Base-by-base conservation (phyloP, 129 eudicot species). In the Pseudognaphalium luteoalbum region DNA sequence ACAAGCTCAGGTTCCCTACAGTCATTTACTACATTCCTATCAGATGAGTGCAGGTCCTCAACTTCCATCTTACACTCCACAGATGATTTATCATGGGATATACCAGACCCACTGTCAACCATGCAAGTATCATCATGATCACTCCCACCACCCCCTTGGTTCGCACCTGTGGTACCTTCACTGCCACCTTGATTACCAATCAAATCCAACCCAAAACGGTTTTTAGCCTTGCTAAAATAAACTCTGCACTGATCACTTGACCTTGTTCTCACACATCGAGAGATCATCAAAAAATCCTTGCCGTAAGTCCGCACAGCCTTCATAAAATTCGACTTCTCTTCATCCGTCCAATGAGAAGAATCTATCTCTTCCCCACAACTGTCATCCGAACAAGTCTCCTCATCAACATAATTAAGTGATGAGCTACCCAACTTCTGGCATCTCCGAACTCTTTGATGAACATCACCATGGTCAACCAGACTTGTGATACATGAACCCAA, bases 401-500 rank as follows among this genome's bases (percentile, higher is more conserved):
- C 96, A 80, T 87, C 92, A 76, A 84, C 81, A 78, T 83, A 81
- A 72, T 67, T 71, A 22, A 50, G 68, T 71, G 87, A 89, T 4
- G 85, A 79, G 2, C 90, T 82, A 2, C 88, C 80, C 28, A 81
- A 28, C 72, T 73, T 87, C 70, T 81, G 90, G 73, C 67, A 62
- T 84, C 69, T 88, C 83, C 82, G 35, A 10, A 86, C 97, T 22
- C 79, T 88, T 17, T 84, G 87, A 65, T 72, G 77, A 15, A 86
- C 86, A 65, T 89, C 94, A 21, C 81, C 88, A 66, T 82, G 82
- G 32, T 91, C 99, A 42, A 85, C 79, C 0, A 88, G 88, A 61
- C 90, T 94, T 2, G 97, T 94, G 69, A 91, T 84, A 85, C 97
- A 95, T 72, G 99, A 95, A 78, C 97, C 87, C 91, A 91, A 83